A percentile compares a stretch with the other conserved stretches of the same genome.
These are phyloP conservation scores for Darksidea phi DNA, from an alignment of 495 filamentous ascomycete species.

Conservation along the genomic window DNA sequence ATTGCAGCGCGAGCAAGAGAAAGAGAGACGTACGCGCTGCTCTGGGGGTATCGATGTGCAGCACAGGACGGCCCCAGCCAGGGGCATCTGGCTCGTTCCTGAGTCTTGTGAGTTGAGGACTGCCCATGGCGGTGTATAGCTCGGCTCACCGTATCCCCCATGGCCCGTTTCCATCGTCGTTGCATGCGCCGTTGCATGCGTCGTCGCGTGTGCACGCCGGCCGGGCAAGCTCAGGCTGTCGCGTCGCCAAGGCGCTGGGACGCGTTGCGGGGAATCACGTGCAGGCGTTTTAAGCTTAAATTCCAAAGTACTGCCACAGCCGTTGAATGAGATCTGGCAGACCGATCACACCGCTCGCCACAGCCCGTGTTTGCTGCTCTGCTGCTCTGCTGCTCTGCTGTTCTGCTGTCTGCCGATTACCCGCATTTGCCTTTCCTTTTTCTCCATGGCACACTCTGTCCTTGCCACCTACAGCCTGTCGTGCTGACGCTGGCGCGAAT, in stretches of 20 bases:
- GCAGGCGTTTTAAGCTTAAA: background rate
- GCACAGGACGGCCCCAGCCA: slow-evolving; percentile 81
- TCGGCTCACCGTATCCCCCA: slow-evolving; percentile 22
- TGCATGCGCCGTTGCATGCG: background rate
- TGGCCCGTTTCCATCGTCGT: background rate
- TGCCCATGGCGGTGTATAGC: background rate
- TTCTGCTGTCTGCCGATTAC: too few species aligned
- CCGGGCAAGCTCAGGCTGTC: too few species aligned
- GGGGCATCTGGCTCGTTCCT: slow-evolving; percentile 51
- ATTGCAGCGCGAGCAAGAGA: background rate
- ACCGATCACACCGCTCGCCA: background rate
- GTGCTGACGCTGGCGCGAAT: background rate
- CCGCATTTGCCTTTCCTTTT: too few species aligned
- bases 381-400: too few species aligned
- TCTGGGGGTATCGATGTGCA: slow-evolving; percentile 85
- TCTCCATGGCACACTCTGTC: too few species aligned
- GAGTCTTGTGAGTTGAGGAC: slow-evolving; percentile 4
- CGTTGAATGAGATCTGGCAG: background rate
- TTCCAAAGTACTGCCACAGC: background rate
- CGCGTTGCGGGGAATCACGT: slow-evolving; percentile 24
- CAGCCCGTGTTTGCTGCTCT: too few species aligned
- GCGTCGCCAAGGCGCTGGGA: slow-evolving; percentile 4
- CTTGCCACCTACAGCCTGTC: too few species aligned
- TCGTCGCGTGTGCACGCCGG: background rate
- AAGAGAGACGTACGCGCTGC: slow-evolving; percentile 61